These are phyloP conservation scores for Nakazawaea anatomiae DNA, from an alignment of 805 yeast genomes.

Conservation along the genomic window DNA sequence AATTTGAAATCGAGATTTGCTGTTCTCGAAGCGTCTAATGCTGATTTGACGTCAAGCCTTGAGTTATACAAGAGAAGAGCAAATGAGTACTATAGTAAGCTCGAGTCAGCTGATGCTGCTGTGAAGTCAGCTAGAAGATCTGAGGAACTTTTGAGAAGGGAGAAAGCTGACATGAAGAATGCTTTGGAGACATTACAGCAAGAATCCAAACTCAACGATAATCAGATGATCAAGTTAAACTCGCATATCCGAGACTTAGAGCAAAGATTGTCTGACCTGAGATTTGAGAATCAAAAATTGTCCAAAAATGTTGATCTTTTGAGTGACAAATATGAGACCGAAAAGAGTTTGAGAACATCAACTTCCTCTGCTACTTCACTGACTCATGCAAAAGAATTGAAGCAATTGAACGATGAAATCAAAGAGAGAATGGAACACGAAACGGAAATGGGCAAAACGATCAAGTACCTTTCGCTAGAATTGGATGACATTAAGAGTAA, in stretches of 20 bases:
- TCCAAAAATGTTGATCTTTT: constrained; percentile 43
- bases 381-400: constrained; percentile 43
- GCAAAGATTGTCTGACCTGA: constrained; percentile 49
- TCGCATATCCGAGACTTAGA: constrained; percentile 45
- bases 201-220: constrained; percentile 50
- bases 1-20: constrained; percentile 54
- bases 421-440: constrained; percentile 55
- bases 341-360: constrained; percentile 29
- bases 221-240: constrained; percentile 46
- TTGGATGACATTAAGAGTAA: constrained; percentile 48
- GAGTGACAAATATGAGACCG: constrained; percentile 44
- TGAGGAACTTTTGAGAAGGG: constrained; percentile 47
- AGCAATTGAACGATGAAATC: constrained; percentile 46
- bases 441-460: constrained; percentile 56
- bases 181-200: constrained; percentile 41
- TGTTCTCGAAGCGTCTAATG: constrained; percentile 48
- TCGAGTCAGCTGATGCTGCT: constrained; percentile 76
- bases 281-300: constrained; percentile 46
- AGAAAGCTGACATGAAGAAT: constrained; percentile 45
- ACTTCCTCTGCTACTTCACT: constrained; percentile 22
- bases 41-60: constrained; percentile 47
- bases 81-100: constrained; percentile 63
- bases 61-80: constrained; percentile 65
- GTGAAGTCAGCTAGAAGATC: constrained; percentile 57
- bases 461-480: constrained; percentile 56